Percentiles rank a stretch among this genome's conserved stretches.
These are phyloP conservation scores for Lumnitzera littorea DNA, from an alignment of 345 rosid species.

Conservation along the genomic window DNA sequence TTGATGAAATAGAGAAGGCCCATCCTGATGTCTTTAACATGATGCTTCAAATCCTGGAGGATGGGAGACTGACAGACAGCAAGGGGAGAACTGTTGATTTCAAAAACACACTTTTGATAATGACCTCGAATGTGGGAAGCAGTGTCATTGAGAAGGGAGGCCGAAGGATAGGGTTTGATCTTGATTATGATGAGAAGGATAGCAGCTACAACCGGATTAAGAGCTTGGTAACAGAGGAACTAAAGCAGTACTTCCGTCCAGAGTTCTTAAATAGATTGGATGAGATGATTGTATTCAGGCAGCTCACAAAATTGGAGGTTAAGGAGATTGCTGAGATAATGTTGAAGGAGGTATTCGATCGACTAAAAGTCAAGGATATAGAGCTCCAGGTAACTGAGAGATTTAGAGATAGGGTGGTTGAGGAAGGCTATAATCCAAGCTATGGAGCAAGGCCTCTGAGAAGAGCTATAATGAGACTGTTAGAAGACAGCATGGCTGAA, in stretches of 20 bases:
- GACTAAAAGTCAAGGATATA: slow-evolving; percentile 68
- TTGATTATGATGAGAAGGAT: slow-evolving; percentile 85
- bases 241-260: slow-evolving; percentile 87
- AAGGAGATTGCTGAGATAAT: slow-evolving; percentile 90
- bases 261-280: slow-evolving; percentile 95
- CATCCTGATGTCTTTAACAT: slow-evolving; percentile 98
- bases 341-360: slow-evolving; percentile 78
- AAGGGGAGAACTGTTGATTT: slow-evolving; percentile 98
- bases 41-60: slow-evolving; percentile 99
- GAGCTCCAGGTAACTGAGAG: slow-evolving; percentile 96
- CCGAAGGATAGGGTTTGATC: slow-evolving; percentile 81
- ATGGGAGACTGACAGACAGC: slow-evolving; percentile 94
- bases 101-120: slow-evolving; percentile 91
- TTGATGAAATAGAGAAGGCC: slow-evolving; percentile 97
- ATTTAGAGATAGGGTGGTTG: slow-evolving; percentile 82
- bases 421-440: slow-evolving; percentile 94
- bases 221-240: slow-evolving; percentile 87
- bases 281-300: slow-evolving; percentile 95
- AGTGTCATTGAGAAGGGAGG: slow-evolving; percentile 95
- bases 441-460: slow-evolving; percentile 96
- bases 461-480: slow-evolving; percentile 89
- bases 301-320: slow-evolving; percentile 83
- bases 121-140: slow-evolving; percentile 98
- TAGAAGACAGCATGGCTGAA: slow-evolving; percentile 99
- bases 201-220: slow-evolving; percentile 88